Evolutionary conservation across 2,329 filamentous ascomycete species (phyloP).

Genomic region (Colletotrichum endophyticum): DNA sequence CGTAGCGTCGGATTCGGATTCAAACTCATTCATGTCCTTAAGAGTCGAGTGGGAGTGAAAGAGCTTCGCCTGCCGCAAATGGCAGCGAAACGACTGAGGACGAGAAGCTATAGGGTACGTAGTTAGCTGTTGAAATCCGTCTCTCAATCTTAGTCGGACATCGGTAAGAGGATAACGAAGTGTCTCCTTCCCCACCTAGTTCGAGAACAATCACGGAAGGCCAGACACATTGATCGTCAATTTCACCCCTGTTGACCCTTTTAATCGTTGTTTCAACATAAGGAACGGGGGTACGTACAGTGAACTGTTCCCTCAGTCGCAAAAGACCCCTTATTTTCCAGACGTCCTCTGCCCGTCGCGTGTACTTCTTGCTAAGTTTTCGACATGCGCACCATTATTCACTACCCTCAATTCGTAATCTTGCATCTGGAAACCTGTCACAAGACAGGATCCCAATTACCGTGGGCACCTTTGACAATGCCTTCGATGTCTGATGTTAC

Average conservation of each 20-base stretch:
- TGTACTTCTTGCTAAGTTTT: background rate
- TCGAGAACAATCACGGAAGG: background rate
- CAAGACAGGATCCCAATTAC: conserved; percentile 42
- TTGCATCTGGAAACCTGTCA: conserved; percentile 6
- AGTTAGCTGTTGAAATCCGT: background rate
- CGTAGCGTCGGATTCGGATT: background rate
- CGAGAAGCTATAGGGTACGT: background rate
- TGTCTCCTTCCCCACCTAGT: background rate
- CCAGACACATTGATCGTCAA: background rate
- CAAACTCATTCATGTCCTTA: background rate
- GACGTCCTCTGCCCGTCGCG: background rate
- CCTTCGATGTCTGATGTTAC: conserved; percentile 65
- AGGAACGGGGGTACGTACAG: background rate
- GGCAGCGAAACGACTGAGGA: background rate
- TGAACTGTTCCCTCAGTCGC: background rate
- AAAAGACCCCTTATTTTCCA: background rate
- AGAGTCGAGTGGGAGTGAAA: background rate
- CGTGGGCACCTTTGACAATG: conserved; percentile 47
- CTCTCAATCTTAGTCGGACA: background rate
- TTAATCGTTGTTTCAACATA: background rate
- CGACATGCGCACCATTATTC: background rate
- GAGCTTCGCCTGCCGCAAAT: background rate
- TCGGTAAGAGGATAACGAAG: background rate
- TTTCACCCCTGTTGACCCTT: background rate
- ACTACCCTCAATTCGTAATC: background rate